Percentiles rank a stretch among this genome's conserved stretches.
Evolutionary conservation across 1,284 basidiomycete species (phyloP).

Genomic region (Xerocomus nothofagi): DNA sequence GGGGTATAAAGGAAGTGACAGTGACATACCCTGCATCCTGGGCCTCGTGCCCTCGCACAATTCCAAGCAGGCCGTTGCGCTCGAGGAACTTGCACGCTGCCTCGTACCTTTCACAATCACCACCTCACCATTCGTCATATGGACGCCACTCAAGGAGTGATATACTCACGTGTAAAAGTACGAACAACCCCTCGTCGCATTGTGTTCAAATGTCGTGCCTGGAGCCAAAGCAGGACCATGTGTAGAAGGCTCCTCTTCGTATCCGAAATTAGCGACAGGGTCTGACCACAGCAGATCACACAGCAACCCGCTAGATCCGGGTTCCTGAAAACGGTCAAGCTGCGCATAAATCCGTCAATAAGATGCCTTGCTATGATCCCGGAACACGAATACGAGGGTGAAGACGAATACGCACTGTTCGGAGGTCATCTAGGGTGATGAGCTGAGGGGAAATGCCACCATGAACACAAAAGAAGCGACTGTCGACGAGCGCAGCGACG

Average conservation of each 20-base stretch:
- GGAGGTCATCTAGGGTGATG: slow-evolving; percentile 78
- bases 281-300: slow-evolving; percentile 97
- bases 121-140: not conserved
- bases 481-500: slow-evolving; percentile 91
- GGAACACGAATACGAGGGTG: not conserved
- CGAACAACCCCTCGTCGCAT: slow-evolving; percentile 90
- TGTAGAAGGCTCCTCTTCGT: slow-evolving; percentile 46
- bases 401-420: slow-evolving; percentile 51
- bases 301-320: slow-evolving; percentile 88
- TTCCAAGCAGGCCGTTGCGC: slow-evolving; percentile 86
- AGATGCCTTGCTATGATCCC: not conserved
- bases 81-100: slow-evolving; percentile 95
- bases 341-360: slow-evolving; percentile 24
- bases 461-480: slow-evolving; percentile 97
- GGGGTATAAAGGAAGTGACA: not conserved
- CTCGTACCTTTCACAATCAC: slow-evolving; percentile 61
- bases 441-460: slow-evolving; percentile 94
- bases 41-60: slow-evolving; percentile 97
- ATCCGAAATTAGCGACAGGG: slow-evolving; percentile 79
- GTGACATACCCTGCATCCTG: slow-evolving; percentile 86
- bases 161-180: slow-evolving; percentile 87
- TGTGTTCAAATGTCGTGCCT: slow-evolving; percentile 76
- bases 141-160: not conserved
- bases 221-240: slow-evolving; percentile 30
- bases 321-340: slow-evolving; percentile 94